Conservation (phyloP, 345 rosid species). For the Dipteronia dyeriana region DNA sequence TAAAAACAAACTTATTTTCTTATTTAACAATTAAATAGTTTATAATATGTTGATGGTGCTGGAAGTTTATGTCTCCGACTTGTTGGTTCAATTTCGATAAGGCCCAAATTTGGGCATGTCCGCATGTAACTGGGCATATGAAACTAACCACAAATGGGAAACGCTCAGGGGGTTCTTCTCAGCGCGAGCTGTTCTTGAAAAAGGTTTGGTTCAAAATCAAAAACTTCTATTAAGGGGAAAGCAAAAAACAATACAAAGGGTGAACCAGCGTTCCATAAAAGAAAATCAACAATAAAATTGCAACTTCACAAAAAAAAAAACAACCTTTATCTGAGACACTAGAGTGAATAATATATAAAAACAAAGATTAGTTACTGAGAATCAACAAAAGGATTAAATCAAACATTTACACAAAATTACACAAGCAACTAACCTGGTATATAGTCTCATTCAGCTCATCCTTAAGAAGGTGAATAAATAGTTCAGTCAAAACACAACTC, state of each 20-base stretch:
- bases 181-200: not conserved
- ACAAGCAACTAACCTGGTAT: slow-evolving; percentile 68
- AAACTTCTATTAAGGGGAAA: too few species aligned
- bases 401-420: not conserved
- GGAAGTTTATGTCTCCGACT: not conserved
- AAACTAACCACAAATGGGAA: not conserved
- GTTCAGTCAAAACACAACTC: slow-evolving; percentile 76
- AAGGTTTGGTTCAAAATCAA: not conserved
- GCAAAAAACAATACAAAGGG: not conserved
- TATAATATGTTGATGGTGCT: not conserved
- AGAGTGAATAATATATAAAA: slow-evolving; percentile 12
- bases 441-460: slow-evolving; percentile 88
- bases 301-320: not conserved
- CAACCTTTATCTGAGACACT: not conserved
- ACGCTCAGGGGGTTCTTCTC: not conserved
- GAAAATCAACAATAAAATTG: not conserved
- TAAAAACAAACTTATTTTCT: not conserved
- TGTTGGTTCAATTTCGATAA: not conserved
- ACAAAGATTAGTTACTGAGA: not conserved
- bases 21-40: not conserved
- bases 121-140: not conserved
- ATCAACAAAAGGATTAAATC: not conserved
- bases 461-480: slow-evolving; percentile 81
- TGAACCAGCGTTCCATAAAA: too few species aligned
- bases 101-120: not conserved